phyloP scores from a whole-genome alignment of 371 early-diverging fungal species.

The Haplosporangium sp. region DNA sequence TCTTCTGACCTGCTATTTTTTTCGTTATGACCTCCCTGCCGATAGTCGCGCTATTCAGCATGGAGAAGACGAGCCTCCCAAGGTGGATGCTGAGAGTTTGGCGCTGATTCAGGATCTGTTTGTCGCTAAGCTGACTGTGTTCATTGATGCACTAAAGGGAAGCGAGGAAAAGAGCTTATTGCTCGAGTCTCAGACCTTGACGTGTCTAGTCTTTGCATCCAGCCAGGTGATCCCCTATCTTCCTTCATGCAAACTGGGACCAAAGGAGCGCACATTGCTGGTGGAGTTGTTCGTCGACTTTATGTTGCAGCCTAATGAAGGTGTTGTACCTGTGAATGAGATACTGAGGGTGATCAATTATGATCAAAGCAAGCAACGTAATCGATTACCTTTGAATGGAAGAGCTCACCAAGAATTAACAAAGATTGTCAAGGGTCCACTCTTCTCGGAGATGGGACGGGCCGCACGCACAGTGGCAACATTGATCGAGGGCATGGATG shows the following conservation, averaged over 20 bases:
- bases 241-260: conserved; percentile 38
- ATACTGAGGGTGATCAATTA: conserved; percentile 32
- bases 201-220: conserved; percentile 45
- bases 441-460: conserved; percentile 51
- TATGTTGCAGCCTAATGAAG: conserved; percentile 37
- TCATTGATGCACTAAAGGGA: conserved; percentile 5
- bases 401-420: conserved; percentile 15
- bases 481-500: conserved; percentile 31
- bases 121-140: conserved; percentile 17
- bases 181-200: conserved; percentile 20
- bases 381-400: conserved; percentile 19
- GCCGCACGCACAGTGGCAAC: conserved; percentile 43
- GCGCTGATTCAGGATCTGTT: conserved; percentile 48
- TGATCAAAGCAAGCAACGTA: conserved; percentile 23
- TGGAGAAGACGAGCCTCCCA: conserved; percentile 42
- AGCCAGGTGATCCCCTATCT: conserved; percentile 44
- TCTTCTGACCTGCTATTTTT: neutral
- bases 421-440: conserved; percentile 21
- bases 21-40: too few species aligned
- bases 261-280: conserved; percentile 22
- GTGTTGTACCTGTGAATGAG: conserved; percentile 38
- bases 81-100: conserved; percentile 41
- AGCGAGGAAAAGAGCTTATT: conserved; percentile 1
- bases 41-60: conserved; percentile 50
- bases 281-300: conserved; percentile 25